These are phyloP conservation scores for Ophiostoma sp. DNA, from an alignment of 2,329 filamentous ascomycete species.

Conservation along the genomic window DNA sequence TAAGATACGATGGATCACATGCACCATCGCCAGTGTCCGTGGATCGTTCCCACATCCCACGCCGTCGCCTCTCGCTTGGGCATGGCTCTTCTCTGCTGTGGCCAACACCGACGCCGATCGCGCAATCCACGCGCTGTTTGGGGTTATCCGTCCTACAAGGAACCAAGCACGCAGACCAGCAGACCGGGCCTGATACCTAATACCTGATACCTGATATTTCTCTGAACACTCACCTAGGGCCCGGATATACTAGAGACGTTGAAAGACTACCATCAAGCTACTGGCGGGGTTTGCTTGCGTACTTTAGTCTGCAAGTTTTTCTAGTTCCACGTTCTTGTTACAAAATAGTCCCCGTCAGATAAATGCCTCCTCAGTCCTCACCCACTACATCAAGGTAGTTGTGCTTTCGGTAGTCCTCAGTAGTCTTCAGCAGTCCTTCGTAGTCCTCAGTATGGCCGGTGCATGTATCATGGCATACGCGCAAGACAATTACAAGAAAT, in stretches of 20 bases:
- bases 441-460: not conserved
- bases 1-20: too few relatives aligned
- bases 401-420: too few relatives aligned
- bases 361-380: slow-evolving; percentile 1
- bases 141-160: not conserved
- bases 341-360: not conserved
- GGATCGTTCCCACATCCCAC: too few relatives aligned
- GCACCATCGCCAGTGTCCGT: too few relatives aligned
- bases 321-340: not conserved
- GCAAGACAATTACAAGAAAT: not conserved
- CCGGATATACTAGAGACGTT: too few relatives aligned
- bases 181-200: not conserved
- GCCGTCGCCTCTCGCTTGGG: too few relatives aligned
- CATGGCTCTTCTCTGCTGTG: not conserved
- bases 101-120: slow-evolving; percentile 2
- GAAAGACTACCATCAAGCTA: not conserved
- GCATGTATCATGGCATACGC: not conserved
- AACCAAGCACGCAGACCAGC: not conserved
- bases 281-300: not conserved
- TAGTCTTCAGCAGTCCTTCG: too few relatives aligned
- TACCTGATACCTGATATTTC: too few relatives aligned
- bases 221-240: too few relatives aligned
- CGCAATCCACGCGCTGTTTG: not conserved
- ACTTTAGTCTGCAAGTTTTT: not conserved
- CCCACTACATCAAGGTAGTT: too few relatives aligned